Evolutionary conservation across 768 basidiomycete genomes (phyloP).

Genomic region (Boletus coccyginus): DNA sequence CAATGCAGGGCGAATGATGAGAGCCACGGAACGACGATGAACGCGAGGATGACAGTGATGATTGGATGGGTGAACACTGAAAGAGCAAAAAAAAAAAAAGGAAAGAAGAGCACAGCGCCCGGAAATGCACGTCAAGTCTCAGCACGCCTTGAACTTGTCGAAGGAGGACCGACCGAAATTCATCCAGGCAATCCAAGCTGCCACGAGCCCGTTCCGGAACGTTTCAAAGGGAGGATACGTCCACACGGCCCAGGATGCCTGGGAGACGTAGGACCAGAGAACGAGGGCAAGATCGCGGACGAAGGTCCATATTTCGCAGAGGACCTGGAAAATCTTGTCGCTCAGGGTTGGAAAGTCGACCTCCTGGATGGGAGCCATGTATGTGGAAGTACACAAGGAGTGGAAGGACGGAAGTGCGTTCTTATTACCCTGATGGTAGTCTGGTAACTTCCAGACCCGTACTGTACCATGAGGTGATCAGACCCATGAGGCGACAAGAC

Average conservation of each 20-base stretch:
- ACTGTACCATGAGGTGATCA: too few species aligned
- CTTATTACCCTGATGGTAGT: too few species aligned
- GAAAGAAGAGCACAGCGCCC: too few species aligned
- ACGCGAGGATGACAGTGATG: constrained; percentile 7
- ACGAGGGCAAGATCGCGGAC: not conserved
- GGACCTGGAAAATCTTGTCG: constrained; percentile 5
- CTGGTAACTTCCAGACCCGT: too few species aligned
- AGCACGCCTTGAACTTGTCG: too few species aligned
- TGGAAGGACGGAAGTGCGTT: too few species aligned
- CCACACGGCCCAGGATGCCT: constrained; percentile 14
- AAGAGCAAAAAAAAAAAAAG: too few species aligned
- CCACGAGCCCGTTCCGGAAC: constrained; percentile 15
- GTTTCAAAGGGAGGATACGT: constrained; percentile 23
- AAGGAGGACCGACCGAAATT: constrained; percentile 12
- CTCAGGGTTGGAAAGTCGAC: too few species aligned
- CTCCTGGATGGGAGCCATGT: constrained; percentile 1
- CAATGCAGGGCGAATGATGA: not conserved
- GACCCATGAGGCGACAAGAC: too few species aligned
- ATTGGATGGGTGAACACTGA: constrained; percentile 12
- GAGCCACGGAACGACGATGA: too few species aligned
- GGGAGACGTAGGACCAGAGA: constrained; percentile 9
- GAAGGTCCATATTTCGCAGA: constrained; percentile 7
- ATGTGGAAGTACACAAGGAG: too few species aligned
- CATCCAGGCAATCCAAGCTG: constrained; percentile 6
- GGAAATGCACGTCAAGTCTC: too few species aligned